A percentile compares a stretch with the other conserved stretches of the same genome.
phyloP scores from a whole-genome alignment of 1,284 basidiomycete species.

The Pascua guehoae region DNA sequence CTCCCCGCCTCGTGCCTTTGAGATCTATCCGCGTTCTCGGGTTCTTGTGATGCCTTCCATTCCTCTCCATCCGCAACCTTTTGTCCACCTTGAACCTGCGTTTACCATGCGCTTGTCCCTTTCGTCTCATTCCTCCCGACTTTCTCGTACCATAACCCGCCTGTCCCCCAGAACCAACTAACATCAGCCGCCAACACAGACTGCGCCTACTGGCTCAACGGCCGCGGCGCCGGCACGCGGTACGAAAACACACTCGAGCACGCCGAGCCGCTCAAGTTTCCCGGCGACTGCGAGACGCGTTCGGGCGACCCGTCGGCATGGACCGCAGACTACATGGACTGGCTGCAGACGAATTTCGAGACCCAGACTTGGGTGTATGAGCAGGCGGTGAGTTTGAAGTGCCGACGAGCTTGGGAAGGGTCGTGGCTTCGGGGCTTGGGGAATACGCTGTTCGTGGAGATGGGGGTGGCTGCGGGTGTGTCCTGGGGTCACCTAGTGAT shows the following conservation, averaged over 20 bases:
- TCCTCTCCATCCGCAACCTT: no score
- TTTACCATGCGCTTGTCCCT: no score
- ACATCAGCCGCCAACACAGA: constrained; percentile 50
- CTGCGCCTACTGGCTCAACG: constrained; percentile 77
- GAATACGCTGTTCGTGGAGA: no score
- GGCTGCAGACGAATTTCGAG: constrained; percentile 76
- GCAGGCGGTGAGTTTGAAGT: constrained; percentile 34
- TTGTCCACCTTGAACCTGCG: no score
- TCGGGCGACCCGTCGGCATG: constrained; percentile 66
- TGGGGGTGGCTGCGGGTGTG: no score
- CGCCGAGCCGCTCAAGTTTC: neutral
- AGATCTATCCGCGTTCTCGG: no score
- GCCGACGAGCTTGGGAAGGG: constrained; percentile 10
- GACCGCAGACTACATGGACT: constrained; percentile 69
- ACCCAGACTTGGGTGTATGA: constrained; percentile 60
- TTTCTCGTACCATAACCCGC: no score
- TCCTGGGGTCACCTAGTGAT: no score
- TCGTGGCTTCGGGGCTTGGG: neutral
- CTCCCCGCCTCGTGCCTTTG: no score
- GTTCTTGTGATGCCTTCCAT: no score
- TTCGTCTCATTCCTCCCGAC: no score
- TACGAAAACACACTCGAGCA: constrained; percentile 62
- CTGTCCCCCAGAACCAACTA: neutral
- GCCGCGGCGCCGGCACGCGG: constrained; percentile 64
- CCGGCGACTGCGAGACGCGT: constrained; percentile 18